Conservation (phyloP, 2,329 filamentous ascomycete species). For the Chaetomiaceae sp. region DNA sequence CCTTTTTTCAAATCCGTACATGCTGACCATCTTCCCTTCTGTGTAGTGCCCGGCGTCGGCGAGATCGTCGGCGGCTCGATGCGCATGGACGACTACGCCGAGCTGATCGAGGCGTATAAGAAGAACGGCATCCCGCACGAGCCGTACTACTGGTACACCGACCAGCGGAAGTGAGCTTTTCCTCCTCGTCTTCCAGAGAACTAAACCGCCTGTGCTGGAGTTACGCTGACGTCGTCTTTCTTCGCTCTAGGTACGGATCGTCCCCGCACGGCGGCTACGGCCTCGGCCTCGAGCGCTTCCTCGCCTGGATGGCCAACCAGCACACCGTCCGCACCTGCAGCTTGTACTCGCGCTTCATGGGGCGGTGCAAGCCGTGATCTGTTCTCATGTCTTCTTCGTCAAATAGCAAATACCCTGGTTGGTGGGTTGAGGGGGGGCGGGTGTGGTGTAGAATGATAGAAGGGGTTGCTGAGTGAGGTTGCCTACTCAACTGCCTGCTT, state of each 20-base stretch:
- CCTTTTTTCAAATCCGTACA: not conserved
- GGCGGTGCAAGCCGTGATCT: conserved; percentile 65
- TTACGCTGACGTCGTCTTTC: not conserved
- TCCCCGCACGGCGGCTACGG: conserved; percentile 92
- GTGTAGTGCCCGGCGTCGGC: conserved; percentile 75
- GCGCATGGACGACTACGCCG: conserved; percentile 89
- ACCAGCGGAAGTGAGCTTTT: conserved; percentile 75
- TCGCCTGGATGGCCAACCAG: conserved; percentile 59
- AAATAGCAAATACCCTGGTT: no score
- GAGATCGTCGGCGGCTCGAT: conserved; percentile 96
- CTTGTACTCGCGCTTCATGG: conserved; percentile 76
- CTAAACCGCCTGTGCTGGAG: no score
- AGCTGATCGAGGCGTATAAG: conserved; percentile 82
- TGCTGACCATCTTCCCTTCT: conserved; percentile 20
- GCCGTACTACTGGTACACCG: conserved; percentile 66
- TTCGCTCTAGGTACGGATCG: conserved; percentile 66
- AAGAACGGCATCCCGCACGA: conserved; percentile 69
- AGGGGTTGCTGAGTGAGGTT: no score
- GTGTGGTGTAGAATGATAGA: no score
- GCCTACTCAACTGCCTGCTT: no score
- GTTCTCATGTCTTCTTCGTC: no score
- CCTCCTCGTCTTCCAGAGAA: no score
- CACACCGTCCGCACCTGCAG: conserved; percentile 61
- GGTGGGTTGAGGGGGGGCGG: no score
- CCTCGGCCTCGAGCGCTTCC: conserved; percentile 77